phyloP scores from a whole-genome alignment of 1,139 yeast species.

The Diutina scorzettiae region DNA sequence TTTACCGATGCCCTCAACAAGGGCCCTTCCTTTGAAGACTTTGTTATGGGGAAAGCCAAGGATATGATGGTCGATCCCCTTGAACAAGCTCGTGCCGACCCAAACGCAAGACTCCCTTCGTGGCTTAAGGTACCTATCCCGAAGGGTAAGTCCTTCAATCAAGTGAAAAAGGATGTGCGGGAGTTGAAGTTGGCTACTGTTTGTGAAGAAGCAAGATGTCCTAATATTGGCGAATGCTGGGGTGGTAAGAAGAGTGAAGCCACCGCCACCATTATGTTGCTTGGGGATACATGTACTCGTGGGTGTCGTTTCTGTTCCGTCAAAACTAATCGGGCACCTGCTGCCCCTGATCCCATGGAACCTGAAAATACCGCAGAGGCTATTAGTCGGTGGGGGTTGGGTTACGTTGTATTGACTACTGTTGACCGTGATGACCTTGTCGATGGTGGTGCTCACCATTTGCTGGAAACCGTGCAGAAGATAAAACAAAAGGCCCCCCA shows the following conservation, averaged over 20 bases:
- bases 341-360: conserved; percentile 86
- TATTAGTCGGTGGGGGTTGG: conserved; percentile 95
- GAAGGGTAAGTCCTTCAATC: conserved; percentile 72
- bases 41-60: conserved; percentile 69
- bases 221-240: conserved; percentile 99
- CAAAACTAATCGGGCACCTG: conserved; percentile 80
- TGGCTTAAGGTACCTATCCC: conserved; percentile 97
- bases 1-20: conserved; percentile 63
- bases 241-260: conserved; percentile 94
- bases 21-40: conserved; percentile 94
- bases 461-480: conserved; percentile 74
- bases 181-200: conserved; percentile 88
- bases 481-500: conserved; percentile 87
- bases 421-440: conserved; percentile 92
- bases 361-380: conserved; percentile 98
- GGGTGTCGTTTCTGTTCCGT: conserved; percentile 98
- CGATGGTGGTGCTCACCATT: conserved; percentile 91
- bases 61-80: conserved; percentile 54
- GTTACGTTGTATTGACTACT: conserved; percentile 93
- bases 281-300: conserved; percentile 98
- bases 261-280: conserved; percentile 97
- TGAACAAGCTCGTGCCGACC: conserved; percentile 49
- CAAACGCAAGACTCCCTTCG: conserved; percentile 64
- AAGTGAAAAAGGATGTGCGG: conserved; percentile 73
- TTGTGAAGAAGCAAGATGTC: conserved; percentile 97